Percentiles rank a stretch among this genome's conserved stretches.
These are phyloP conservation scores for Fusarium newnesense DNA, from an alignment of 2,329 filamentous ascomycete species.

Conservation along the genomic window DNA sequence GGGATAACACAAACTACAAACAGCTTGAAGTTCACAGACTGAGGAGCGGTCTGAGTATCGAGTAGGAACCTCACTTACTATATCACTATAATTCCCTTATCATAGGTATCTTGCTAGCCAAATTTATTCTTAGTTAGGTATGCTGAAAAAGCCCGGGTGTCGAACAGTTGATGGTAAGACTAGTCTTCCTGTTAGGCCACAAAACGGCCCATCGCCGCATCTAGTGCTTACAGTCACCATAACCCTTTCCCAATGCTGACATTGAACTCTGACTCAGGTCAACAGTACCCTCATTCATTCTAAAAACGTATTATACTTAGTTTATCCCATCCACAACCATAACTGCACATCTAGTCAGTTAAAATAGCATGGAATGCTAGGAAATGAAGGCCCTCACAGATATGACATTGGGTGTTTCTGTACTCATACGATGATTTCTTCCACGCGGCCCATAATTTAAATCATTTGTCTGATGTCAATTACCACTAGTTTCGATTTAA, in stretches of 20 bases:
- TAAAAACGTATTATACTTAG: no score
- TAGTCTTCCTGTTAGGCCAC: not conserved
- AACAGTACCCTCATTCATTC: no score
- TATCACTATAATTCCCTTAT: no score
- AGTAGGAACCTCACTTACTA: accelerated
- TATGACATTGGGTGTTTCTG: accelerated
- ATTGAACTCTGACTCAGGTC: no score
- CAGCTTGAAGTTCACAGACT: accelerated
- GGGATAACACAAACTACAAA: accelerated
- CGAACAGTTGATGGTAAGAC: accelerated
- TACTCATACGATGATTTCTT: accelerated
- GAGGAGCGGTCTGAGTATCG: accelerated
- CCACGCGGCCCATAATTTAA: not conserved
- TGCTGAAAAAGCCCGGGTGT: no score
- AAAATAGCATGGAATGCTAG: not conserved
- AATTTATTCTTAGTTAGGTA: not conserved
- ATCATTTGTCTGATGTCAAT: not conserved
- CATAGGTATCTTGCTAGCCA: not conserved
- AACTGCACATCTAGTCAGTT: no score
- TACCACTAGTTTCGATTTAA: no score
- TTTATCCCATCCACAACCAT: no score
- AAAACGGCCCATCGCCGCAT: accelerated
- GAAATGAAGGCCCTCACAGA: not conserved
- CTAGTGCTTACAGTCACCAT: not conserved
- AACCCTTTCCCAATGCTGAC: no score